Evolutionary conservation across 352 stramenopile genomes (phyloP).

Genomic region (Globisporangium polare): DNA sequence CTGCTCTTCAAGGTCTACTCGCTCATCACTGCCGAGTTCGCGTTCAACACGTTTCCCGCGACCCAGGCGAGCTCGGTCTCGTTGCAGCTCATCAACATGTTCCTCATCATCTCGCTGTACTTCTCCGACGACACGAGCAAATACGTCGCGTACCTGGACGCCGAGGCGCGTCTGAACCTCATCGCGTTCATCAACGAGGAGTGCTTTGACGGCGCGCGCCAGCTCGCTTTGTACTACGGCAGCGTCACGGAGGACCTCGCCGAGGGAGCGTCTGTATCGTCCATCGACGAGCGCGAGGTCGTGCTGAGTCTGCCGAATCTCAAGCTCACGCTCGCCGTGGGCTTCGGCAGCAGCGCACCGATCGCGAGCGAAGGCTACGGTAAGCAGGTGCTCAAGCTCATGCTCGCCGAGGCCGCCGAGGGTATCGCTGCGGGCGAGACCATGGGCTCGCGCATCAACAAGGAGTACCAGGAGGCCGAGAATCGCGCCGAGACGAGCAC

Average conservation of each 20-base stretch:
- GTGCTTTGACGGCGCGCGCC: conserved; percentile 65
- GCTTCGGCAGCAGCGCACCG: conserved; percentile 73
- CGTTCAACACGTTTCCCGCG: conserved; percentile 96
- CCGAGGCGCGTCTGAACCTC: conserved; percentile 61
- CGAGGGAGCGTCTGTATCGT: conserved; percentile 49
- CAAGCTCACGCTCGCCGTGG: conserved; percentile 78
- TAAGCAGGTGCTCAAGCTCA: conserved; percentile 56
- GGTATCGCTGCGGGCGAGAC: conserved; percentile 60
- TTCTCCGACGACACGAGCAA: conserved; percentile 54
- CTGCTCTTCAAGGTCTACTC: conserved; percentile 82
- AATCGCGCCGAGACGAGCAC: conserved; percentile 16
- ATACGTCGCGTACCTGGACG: conserved; percentile 78
- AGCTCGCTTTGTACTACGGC: conserved; percentile 80
- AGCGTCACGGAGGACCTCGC: conserved; percentile 77
- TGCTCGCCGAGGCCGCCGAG: conserved; percentile 59
- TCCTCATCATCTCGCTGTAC: conserved; percentile 78
- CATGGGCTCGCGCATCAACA: conserved; percentile 74
- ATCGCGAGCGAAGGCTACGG: conserved; percentile 75
- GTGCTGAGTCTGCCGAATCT: conserved; percentile 74
- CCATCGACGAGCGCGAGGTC: conserved; percentile 81
- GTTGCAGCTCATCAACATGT: conserved; percentile 90
- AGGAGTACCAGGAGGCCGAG: conserved; percentile 61
- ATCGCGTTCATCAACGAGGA: conserved; percentile 75
- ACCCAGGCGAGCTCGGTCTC: conserved; percentile 88
- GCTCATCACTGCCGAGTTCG: conserved; percentile 79